Evolutionary conservation across 2,329 filamentous ascomycete species (phyloP).

Genomic region (Coniochaeta ligniaria): DNA sequence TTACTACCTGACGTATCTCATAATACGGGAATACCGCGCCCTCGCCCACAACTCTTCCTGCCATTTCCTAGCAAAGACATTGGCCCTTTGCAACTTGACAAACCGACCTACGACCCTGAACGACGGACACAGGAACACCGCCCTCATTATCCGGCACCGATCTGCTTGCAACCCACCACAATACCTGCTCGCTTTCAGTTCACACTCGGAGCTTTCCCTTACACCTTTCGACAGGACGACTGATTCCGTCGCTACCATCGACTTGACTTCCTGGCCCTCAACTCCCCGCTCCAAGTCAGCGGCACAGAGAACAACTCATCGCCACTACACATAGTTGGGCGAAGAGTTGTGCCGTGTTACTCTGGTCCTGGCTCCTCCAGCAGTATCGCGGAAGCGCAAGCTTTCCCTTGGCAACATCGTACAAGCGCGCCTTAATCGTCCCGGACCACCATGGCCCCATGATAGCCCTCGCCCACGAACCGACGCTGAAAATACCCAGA

Average conservation of each 20-base stretch:
- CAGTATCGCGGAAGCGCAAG: slow-evolving; percentile 1
- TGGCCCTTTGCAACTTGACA: not conserved
- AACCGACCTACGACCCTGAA: not conserved
- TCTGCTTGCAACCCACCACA: not conserved
- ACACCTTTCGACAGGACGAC: not conserved
- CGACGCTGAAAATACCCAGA: not conserved
- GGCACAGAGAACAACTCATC: not conserved
- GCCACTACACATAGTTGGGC: not conserved
- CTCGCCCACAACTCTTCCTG: not conserved
- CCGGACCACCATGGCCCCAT: not conserved
- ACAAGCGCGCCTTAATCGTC: not conserved
- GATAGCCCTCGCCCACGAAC: not conserved
- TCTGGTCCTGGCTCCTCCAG: not conserved
- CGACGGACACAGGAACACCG: not conserved
- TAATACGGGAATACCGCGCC: not conserved
- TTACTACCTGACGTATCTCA: not conserved
- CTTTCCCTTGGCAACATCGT: not conserved
- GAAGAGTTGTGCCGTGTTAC: not conserved
- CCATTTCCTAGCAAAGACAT: not conserved
- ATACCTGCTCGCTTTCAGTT: not conserved
- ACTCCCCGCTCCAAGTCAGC: not conserved
- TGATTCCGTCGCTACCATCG: not conserved
- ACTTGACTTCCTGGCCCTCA: not conserved
- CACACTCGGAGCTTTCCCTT: not conserved
- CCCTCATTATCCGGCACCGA: not conserved